Base-by-base conservation (phyloP, 2,329 filamentous ascomycete species). In the Graphilbum ipis-grandicollis region DNA sequence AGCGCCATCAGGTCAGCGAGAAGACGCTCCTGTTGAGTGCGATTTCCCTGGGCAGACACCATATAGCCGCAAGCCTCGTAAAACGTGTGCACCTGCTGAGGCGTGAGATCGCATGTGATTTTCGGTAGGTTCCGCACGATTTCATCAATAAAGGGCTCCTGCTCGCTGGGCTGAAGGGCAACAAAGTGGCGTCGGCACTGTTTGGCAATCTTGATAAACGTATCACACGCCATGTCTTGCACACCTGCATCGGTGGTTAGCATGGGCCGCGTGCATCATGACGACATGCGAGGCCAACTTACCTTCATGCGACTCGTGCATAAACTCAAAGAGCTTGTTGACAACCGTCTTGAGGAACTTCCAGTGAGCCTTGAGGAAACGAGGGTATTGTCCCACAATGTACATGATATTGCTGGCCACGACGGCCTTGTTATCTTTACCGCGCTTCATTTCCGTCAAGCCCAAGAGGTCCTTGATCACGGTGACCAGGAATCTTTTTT, bases 361-460 rank as follows among this genome's bases (percentile, higher is more conserved):
- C 90, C 90, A 98, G 57, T 98, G 90, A 2, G 90, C 90, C 64
- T 98, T 98, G 50, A 98, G 64, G 63, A 98, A 98, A 17, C 90
- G 82, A 28, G 90, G 90, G 53, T 98, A 98, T 54, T 98, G 90
- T 41, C 90, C 90, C 43, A 98, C 90, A 60, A 98, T 98, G 56
- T 98, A 98, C 90, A 98, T 98, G 52, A 98, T 98, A 62, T 98
- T 98, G 61, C 84, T 93, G 44, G 90, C 90, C 30, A 98, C 90
- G 9, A 98, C 90, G 12, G 90, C 90, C 57, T 98, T 98, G 70
- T 98, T 98, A 63, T 98, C 90, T 52, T 98, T 98, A 44, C 90
- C 90, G 37, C 92, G 82, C 65, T 98, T 98, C 86, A 94, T 94
- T 57, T 98, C 90, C 0, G 90, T 98, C 39, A 98, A 66, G 1